These are phyloP conservation scores for Echria macrotheca DNA, from an alignment of 495 filamentous ascomycete genomes.

Conservation along the genomic window DNA sequence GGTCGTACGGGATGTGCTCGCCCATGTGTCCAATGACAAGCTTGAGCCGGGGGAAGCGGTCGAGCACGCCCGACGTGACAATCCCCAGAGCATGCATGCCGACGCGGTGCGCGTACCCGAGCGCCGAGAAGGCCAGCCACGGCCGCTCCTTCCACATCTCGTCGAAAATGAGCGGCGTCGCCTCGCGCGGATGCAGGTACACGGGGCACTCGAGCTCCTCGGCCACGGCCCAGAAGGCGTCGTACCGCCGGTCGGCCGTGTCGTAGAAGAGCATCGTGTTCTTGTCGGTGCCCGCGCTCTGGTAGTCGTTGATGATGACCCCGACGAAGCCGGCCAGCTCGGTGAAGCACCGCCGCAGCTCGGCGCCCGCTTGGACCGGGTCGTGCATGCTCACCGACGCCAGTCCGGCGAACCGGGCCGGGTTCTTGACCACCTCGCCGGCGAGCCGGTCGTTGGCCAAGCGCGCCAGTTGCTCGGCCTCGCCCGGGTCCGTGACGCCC, in stretches of 20 bases:
- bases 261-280: constrained; percentile 41
- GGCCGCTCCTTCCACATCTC: constrained; percentile 34
- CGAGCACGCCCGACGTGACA: constrained; percentile 37
- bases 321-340: constrained; percentile 47
- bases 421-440: constrained; percentile 39
- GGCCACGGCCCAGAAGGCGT: constrained; percentile 42
- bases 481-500: constrained; percentile 13
- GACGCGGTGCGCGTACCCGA: constrained; percentile 31
- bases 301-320: constrained; percentile 50
- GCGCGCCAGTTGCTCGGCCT: constrained; percentile 19
- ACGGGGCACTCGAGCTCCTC: constrained; percentile 50
- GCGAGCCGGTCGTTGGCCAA: constrained; percentile 51
- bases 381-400: constrained; percentile 48
- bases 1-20: constrained; percentile 37
- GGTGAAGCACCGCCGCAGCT: constrained; percentile 43
- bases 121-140: constrained; percentile 31
- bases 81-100: constrained; percentile 36
- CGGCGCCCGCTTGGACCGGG: constrained; percentile 40
- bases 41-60: constrained; percentile 51
- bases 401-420: constrained; percentile 48
- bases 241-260: constrained; percentile 35
- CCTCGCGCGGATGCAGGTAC: constrained; percentile 51
- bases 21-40: constrained; percentile 62
- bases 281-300: constrained; percentile 30
- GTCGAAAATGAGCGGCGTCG: constrained; percentile 36